Evolutionary conservation across 371 early-diverging fungal genomes (phyloP), one percentile per base, ranked within the genome.

Genomic region (Saksenaea vasiformis): DNA sequence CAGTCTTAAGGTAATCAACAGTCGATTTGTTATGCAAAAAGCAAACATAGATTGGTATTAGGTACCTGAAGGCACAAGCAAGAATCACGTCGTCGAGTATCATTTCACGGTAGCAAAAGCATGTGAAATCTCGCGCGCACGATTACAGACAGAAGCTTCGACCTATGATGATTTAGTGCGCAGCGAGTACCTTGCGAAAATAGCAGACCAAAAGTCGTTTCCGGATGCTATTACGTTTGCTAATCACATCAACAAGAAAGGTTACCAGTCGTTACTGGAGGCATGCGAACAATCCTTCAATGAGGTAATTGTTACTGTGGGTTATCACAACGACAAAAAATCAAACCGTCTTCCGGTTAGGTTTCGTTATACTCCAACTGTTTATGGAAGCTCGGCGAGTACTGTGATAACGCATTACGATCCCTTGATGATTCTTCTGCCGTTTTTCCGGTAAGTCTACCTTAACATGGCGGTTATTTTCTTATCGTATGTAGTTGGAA

Each of bases 351-450:
- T 47, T 17, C 10, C 51, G 51, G 17, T 36, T 58, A 76, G 77
- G 13, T 34, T 56, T 22, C 34, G 0, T 10, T 65, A 26, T 47
- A 67, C 10, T 37, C 72, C 1, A 58, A 66, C 5, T 70, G 75
- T 44, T 47, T 70, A 28, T 80, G 80, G 80, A 64, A 56, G 9
- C 44, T 77, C 11, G 80, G 77, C 31, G 66, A 71, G 37, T 80
- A 77, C 24, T 80, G 80, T 35, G 77, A 80, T 54, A 66, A 69
- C 15, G 69, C 68, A 0, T 43, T 80, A 27, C 60, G 60, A 4
- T 51, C 58, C 3, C 59, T 67, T 10, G 61, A 71, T 53, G 60
- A 65, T 19, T 15, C 62, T 1, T 10, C 56, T 5, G 28, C 63
- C 2, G 63, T 60, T 8, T 26, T 71, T 3, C 55, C 22, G 22